These are phyloP conservation scores for Vigna hirtella DNA, from an alignment of 306 rosid genomes.

Conservation along the genomic window DNA sequence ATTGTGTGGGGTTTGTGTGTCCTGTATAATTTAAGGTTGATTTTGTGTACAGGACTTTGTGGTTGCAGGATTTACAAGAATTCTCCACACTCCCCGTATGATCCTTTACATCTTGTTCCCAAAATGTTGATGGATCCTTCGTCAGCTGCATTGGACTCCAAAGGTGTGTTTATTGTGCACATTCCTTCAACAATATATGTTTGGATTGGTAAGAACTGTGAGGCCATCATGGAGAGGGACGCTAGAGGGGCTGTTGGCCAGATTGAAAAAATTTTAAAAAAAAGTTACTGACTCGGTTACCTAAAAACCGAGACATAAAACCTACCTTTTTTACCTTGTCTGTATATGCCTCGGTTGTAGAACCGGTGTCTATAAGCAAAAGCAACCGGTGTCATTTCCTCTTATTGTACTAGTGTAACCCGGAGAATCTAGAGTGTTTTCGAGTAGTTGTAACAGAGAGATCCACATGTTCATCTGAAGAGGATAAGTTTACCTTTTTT, in stretches of 20 bases:
- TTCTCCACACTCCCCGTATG: slow-evolving; percentile 95
- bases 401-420: too few relatives aligned
- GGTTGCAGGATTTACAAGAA: slow-evolving; percentile 92
- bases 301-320: too few relatives aligned
- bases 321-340: too few relatives aligned
- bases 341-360: too few relatives aligned
- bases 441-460: too few relatives aligned
- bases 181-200: slow-evolving; percentile 82
- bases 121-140: slow-evolving; percentile 92
- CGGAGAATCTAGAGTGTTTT: too few relatives aligned
- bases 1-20: slow-evolving; percentile 96
- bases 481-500: too few relatives aligned
- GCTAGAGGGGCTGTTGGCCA: slow-evolving; percentile 95
- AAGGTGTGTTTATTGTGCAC: slow-evolving; percentile 90
- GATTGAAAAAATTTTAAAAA: slow-evolving; percentile 51
- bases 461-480: too few relatives aligned
- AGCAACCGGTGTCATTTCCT: too few relatives aligned
- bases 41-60: slow-evolving; percentile 90
- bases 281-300: too few relatives aligned
- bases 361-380: too few relatives aligned
- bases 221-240: slow-evolving; percentile 83
- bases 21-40: slow-evolving; percentile 92
- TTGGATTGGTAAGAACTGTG: slow-evolving; percentile 94
- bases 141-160: slow-evolving; percentile 76
- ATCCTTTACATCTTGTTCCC: slow-evolving; percentile 97